Evolutionary conservation across 768 basidiomycete genomes (phyloP).

Genomic region (Dentipellis sp.): DNA sequence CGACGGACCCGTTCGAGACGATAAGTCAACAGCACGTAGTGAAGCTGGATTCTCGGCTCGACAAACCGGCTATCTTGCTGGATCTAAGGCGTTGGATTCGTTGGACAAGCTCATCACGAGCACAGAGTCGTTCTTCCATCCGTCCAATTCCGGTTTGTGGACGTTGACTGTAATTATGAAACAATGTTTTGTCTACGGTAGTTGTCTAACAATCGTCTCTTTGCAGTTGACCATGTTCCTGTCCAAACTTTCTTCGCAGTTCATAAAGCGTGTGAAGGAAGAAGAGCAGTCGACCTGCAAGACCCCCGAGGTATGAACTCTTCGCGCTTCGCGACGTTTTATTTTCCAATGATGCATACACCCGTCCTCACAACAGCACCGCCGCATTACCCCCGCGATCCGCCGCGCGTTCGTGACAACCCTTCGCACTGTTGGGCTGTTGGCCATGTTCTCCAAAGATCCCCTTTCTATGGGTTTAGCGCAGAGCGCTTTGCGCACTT

Average conservation of each 20-base stretch:
- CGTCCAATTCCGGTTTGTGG: constrained; percentile 86
- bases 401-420: constrained; percentile 74
- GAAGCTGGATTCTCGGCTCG: constrained; percentile 21
- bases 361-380: constrained; percentile 32
- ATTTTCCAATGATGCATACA: constrained; percentile 1
- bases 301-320: constrained; percentile 54
- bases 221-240: constrained; percentile 58
- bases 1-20: constrained; percentile 55
- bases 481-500: constrained; percentile 65
- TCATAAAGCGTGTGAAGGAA: constrained; percentile 69
- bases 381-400: constrained; percentile 73
- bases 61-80: constrained; percentile 57
- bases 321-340: background rate
- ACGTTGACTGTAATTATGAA: constrained; percentile 42
- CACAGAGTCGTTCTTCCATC: constrained; percentile 93
- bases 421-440: constrained; percentile 77
- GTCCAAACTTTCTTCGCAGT: constrained; percentile 65
- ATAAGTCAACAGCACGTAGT: constrained; percentile 23
- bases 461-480: constrained; percentile 71
- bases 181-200: background rate
- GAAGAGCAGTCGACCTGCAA: constrained; percentile 72
- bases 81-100: constrained; percentile 82
- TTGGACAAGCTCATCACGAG: constrained; percentile 84
- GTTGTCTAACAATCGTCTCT: background rate
- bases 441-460: constrained; percentile 90